These are phyloP conservation scores for Diospyros kaki DNA, from an alignment of 148 eudicot species.

Conservation along the genomic window DNA sequence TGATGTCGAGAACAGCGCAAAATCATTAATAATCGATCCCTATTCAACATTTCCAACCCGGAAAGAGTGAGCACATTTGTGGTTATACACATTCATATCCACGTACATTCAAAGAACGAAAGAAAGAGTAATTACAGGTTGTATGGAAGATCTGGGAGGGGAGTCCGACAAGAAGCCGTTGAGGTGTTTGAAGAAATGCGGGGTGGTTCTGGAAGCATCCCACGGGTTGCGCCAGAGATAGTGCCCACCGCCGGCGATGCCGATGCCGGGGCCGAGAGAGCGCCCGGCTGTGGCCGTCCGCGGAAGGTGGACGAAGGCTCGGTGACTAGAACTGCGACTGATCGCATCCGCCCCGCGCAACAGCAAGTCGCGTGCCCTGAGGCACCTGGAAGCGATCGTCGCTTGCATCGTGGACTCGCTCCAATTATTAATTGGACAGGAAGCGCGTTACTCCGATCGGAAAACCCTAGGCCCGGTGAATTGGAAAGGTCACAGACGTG, in stretches of 20 bases:
- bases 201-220: neutral
- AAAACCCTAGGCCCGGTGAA: too few relatives aligned
- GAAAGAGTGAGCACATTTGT: neutral
- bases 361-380: conserved; percentile 14
- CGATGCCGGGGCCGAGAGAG: neutral
- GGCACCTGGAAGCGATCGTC: conserved; percentile 21
- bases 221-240: neutral
- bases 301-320: conserved; percentile 1
- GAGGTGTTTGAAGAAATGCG: conserved; percentile 21
- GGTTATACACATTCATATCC: too few relatives aligned
- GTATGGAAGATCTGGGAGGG: conserved; percentile 24
- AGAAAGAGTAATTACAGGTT: conserved; percentile 16
- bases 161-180: conserved; percentile 42
- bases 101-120: neutral
- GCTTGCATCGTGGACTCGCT: conserved; percentile 22
- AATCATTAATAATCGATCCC: conserved; percentile 48
- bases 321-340: neutral
- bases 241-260: neutral
- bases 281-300: neutral
- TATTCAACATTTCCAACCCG: conserved; percentile 19
- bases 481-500: too few relatives aligned
- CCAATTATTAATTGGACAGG: too few relatives aligned
- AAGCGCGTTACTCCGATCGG: too few relatives aligned
- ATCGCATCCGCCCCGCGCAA: conserved; percentile 3
- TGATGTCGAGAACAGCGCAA: conserved; percentile 55